Conservation (phyloP, 1,284 basidiomycete genomes). For the Rugiboletus extremiorientalis region DNA sequence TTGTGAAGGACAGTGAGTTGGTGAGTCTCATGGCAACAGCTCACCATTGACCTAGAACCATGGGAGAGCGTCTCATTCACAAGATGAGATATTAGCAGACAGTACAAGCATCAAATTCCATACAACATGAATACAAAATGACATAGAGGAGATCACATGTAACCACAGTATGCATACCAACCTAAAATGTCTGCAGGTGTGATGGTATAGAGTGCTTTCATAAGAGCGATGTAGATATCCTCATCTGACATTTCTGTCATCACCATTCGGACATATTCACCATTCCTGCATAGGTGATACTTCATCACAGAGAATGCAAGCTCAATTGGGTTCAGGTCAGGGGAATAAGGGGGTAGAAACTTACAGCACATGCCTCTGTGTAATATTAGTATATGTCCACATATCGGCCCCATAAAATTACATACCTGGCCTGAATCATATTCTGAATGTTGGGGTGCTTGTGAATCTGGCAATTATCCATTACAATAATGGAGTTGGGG, state of each 20-base stretch:
- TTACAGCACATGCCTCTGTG: neutral
- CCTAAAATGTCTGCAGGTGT: no score
- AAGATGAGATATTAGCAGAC: no score
- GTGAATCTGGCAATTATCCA: neutral
- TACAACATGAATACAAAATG: no score
- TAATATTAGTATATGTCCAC: neutral
- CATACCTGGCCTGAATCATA: neutral
- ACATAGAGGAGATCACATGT: no score
- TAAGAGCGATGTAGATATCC: neutral
- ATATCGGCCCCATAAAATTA: neutral
- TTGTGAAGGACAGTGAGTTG: no score
- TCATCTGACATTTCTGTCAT: neutral
- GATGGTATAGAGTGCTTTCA: no score
- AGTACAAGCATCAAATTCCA: no score
- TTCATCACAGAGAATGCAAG: neutral
- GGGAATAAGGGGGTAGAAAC: neutral
- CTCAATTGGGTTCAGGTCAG: neutral
- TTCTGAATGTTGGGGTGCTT: neutral
- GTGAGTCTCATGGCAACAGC: no score
- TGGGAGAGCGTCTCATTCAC: no score
- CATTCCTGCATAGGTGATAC: neutral
- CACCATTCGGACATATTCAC: neutral
- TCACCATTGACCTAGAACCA: no score
- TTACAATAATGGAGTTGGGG: neutral
- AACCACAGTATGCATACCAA: no score